Conservation (phyloP, 2,329 filamentous ascomycete genomes). For the Teratosphaeria zuluensis region DNA sequence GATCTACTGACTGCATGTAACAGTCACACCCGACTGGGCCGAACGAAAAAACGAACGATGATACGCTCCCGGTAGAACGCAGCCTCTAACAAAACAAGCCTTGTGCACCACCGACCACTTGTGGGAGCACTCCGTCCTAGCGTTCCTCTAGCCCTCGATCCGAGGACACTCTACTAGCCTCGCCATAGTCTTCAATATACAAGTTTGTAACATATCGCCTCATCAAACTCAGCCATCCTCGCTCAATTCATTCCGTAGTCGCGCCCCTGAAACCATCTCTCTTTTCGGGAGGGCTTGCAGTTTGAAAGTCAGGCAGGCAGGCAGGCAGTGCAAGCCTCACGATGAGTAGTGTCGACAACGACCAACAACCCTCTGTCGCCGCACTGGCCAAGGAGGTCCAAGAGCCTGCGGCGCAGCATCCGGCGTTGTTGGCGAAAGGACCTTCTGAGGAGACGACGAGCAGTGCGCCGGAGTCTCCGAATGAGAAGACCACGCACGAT, state of each 20-base stretch:
- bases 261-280: neutral
- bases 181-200: neutral
- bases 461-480: neutral
- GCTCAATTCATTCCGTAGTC: neutral
- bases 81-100: neutral
- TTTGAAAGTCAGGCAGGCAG: neutral
- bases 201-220: neutral
- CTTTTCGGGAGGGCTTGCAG: neutral
- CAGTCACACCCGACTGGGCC: neutral
- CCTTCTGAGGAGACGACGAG: neutral
- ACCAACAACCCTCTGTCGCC: neutral
- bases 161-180: neutral
- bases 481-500: conserved; percentile 1
- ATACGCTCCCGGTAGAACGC: neutral
- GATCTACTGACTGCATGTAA: too few relatives aligned
- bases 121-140: neutral
- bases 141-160: neutral
- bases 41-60: neutral
- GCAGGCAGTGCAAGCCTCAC: too few relatives aligned
- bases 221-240: neutral
- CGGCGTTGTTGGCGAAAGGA: neutral
- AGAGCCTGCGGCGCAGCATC: neutral
- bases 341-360: neutral
- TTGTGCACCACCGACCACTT: neutral
- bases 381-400: neutral